These are phyloP conservation scores for Trametes cinnabarina DNA, from an alignment of 768 basidiomycete species.

Conservation along the genomic window DNA sequence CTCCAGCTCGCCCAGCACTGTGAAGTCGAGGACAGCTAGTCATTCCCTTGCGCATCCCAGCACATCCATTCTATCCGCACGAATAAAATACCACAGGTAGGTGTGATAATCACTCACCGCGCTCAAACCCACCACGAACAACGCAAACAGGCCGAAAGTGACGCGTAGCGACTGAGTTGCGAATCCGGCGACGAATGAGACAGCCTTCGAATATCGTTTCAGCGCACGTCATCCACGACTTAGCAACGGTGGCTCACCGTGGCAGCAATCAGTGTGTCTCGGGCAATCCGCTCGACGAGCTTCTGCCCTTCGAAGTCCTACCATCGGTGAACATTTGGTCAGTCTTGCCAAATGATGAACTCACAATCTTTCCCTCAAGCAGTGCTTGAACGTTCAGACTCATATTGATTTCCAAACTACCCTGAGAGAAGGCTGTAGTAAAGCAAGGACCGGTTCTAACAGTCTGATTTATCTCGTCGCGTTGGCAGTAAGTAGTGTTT, in stretches of 20 bases:
- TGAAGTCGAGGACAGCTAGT: neutral
- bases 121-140: constrained; percentile 16
- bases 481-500: too few relatives aligned
- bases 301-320: constrained; percentile 67
- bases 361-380: constrained; percentile 35
- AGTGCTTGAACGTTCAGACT: constrained; percentile 20
- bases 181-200: constrained; percentile 59
- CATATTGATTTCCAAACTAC: neutral
- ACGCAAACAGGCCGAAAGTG: constrained; percentile 51
- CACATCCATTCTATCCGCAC: too few relatives aligned
- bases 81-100: neutral
- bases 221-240: neutral
- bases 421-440: too few relatives aligned
- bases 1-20: too few relatives aligned
- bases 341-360: constrained; percentile 1
- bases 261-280: constrained; percentile 42
- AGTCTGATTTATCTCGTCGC: too few relatives aligned
- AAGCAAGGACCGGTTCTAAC: too few relatives aligned
- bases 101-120: constrained; percentile 6
- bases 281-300: constrained; percentile 46
- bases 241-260: constrained; percentile 38
- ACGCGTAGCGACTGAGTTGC: constrained; percentile 51
- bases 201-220: constrained; percentile 34
- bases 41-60: too few relatives aligned
- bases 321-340: neutral